Percentiles rank a stretch among this genome's conserved stretches.
Evolutionary conservation across 192 early-diverging fungal species (phyloP).

Genomic region (Thoreauomyces humboldtii): DNA sequence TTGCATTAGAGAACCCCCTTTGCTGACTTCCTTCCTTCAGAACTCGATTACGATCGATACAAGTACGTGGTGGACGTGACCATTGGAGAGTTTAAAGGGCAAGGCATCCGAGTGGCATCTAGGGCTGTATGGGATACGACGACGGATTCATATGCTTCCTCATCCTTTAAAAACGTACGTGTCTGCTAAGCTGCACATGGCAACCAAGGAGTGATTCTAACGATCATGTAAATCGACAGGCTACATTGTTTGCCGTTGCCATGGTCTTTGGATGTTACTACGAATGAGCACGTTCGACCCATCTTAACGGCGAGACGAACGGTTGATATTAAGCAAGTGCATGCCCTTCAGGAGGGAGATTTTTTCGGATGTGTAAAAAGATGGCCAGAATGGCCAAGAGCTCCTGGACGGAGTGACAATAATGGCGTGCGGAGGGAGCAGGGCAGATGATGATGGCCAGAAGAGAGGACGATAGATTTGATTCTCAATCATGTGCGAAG

Average conservation of each 20-base stretch:
- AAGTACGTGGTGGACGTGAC: conserved; percentile 57
- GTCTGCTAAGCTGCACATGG: background rate
- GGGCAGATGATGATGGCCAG: no score
- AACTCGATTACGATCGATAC: conserved; percentile 55
- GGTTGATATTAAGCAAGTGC: background rate
- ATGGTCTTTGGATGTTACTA: conserved; percentile 54
- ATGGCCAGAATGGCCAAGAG: no score
- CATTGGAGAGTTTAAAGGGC: conserved; percentile 61
- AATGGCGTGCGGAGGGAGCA: no score
- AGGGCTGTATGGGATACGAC: conserved; percentile 54
- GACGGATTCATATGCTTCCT: conserved; percentile 54
- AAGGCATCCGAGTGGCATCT: conserved; percentile 54
- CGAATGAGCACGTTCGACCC: conserved; percentile 30
- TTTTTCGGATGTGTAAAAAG: background rate
- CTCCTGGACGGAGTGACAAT: no score
- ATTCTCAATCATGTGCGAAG: no score
- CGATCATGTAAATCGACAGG: no score
- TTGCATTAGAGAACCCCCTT: no score
- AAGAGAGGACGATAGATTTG: no score
- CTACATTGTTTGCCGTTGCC: conserved; percentile 50
- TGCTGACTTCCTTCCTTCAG: conserved; percentile 25
- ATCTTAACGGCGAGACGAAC: no score
- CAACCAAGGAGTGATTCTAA: background rate
- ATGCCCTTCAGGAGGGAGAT: background rate
- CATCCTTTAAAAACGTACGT: conserved; percentile 54